Conservation (phyloP, 2,329 filamentous ascomycete genomes). For the Aspergillus aculeatinus region DNA sequence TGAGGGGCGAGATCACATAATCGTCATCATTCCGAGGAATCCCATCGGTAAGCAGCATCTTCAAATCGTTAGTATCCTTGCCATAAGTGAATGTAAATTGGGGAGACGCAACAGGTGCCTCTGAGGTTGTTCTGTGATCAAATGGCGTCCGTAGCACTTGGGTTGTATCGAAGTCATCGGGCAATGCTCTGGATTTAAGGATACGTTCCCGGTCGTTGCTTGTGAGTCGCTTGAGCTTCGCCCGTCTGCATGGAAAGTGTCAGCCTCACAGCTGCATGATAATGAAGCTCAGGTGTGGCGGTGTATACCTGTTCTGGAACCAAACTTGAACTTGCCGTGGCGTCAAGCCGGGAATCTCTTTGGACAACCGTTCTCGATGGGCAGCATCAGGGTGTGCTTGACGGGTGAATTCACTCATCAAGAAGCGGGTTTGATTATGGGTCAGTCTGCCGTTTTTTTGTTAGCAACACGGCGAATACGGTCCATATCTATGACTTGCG, state of each 20-base stretch:
- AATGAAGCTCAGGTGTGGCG: not conserved
- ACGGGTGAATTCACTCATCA: slow-evolving; percentile 96
- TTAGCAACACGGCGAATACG: not conserved
- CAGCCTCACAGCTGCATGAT: slow-evolving; percentile 6
- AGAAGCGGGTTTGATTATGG: slow-evolving; percentile 92
- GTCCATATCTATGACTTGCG: slow-evolving; percentile 8
- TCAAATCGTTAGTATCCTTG: slow-evolving; percentile 33
- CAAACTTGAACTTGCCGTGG: slow-evolving; percentile 94
- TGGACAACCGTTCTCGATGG: slow-evolving; percentile 79
- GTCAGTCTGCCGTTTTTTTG: slow-evolving; percentile 65
- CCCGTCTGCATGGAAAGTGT: slow-evolving; percentile 46
- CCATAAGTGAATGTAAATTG: slow-evolving; percentile 40
- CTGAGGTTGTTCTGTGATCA: slow-evolving; percentile 46
- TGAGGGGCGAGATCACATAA: slow-evolving; percentile 39
- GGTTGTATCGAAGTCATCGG: slow-evolving; percentile 60
- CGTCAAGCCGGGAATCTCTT: slow-evolving; percentile 87
- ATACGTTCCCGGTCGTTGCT: slow-evolving; percentile 62
- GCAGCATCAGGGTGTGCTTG: slow-evolving; percentile 92
- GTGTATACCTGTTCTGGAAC: slow-evolving; percentile 87
- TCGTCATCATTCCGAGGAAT: slow-evolving; percentile 38
- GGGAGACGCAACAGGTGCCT: slow-evolving; percentile 51
- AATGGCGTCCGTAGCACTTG: slow-evolving; percentile 58
- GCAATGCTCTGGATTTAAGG: slow-evolving; percentile 59
- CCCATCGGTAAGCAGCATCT: slow-evolving; percentile 37
- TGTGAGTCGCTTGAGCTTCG: slow-evolving; percentile 61